These are phyloP conservation scores for Coccomyxa sp. DNA, from an alignment of 139 green algal genomes.

Conservation along the genomic window DNA sequence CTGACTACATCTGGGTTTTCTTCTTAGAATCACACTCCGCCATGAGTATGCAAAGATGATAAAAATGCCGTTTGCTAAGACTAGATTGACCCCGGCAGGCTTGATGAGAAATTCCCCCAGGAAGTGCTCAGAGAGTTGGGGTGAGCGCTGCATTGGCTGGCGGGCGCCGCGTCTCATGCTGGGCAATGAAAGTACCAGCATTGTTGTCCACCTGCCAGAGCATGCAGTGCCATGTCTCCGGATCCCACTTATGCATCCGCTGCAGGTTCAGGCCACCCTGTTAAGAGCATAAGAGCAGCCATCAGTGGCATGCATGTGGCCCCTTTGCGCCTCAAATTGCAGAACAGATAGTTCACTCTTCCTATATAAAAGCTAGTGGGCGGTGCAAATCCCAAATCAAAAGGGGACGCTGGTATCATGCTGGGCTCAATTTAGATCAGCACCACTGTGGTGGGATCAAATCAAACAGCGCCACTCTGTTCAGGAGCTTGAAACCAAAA, in stretches of 20 bases:
- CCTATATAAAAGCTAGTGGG: background rate
- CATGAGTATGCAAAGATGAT: background rate
- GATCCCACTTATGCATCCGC: constrained; percentile 46
- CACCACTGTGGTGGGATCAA: background rate
- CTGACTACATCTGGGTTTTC: background rate
- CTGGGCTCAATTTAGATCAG: background rate
- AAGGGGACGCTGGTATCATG: no score
- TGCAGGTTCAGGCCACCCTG: constrained; percentile 16
- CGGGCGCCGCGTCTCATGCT: constrained; percentile 22
- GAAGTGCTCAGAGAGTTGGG: background rate
- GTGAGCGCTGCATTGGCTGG: background rate
- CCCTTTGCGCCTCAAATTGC: background rate
- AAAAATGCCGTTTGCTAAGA: background rate
- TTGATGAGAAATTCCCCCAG: no score
- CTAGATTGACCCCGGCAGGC: background rate
- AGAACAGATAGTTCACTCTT: background rate
- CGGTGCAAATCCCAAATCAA: background rate
- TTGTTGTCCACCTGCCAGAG: constrained; percentile 71
- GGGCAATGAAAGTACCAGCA: constrained; percentile 52
- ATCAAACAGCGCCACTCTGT: background rate
- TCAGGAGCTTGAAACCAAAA: background rate
- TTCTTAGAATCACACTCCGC: background rate
- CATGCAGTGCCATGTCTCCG: constrained; percentile 59
- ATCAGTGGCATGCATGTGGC: background rate
- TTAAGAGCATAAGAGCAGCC: background rate